A percentile compares a stretch with the other conserved stretches of the same genome.
phyloP scores from a whole-genome alignment of 768 basidiomycete genomes.

The Obba rivulosa region DNA sequence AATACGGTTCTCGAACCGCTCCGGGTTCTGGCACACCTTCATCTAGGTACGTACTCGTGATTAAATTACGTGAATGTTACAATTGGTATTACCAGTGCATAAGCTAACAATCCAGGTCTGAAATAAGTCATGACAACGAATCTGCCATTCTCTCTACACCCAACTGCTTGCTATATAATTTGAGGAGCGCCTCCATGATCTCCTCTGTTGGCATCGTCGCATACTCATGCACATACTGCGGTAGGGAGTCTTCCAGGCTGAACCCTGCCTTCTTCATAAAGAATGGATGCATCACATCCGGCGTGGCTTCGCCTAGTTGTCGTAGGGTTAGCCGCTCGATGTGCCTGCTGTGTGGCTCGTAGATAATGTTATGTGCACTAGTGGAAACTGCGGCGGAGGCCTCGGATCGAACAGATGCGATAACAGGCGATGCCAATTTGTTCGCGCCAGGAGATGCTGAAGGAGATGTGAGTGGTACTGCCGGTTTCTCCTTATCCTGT shows the following conservation, averaged over 20 bases:
- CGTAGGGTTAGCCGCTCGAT: constrained; percentile 82
- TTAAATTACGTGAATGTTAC: neutral
- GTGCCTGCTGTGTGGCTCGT: constrained; percentile 51
- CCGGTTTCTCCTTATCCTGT: too few species aligned
- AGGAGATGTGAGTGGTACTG: neutral
- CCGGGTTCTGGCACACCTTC: too few species aligned
- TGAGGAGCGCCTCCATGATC: constrained; percentile 75
- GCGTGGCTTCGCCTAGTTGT: constrained; percentile 84
- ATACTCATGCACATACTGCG: constrained; percentile 84
- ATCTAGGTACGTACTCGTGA: neutral
- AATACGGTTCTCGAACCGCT: too few species aligned
- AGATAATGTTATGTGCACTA: constrained; percentile 33
- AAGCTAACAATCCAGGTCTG: neutral
- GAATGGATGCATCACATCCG: constrained; percentile 83
- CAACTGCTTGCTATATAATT: constrained; percentile 73
- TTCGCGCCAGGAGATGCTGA: neutral
- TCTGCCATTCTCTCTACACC: constrained; percentile 13
- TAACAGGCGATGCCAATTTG: constrained; percentile 2
- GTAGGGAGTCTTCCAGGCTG: constrained; percentile 78
- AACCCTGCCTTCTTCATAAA: constrained; percentile 84
- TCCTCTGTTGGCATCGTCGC: constrained; percentile 79
- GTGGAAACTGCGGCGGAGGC: neutral
- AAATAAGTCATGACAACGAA: neutral
- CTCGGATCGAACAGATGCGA: neutral
- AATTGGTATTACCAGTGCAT: neutral